Percentiles rank a stretch among this genome's conserved stretches.
These are phyloP conservation scores for Hypoxylon sp. DNA, from an alignment of 2,329 filamentous ascomycete genomes.

Conservation along the genomic window DNA sequence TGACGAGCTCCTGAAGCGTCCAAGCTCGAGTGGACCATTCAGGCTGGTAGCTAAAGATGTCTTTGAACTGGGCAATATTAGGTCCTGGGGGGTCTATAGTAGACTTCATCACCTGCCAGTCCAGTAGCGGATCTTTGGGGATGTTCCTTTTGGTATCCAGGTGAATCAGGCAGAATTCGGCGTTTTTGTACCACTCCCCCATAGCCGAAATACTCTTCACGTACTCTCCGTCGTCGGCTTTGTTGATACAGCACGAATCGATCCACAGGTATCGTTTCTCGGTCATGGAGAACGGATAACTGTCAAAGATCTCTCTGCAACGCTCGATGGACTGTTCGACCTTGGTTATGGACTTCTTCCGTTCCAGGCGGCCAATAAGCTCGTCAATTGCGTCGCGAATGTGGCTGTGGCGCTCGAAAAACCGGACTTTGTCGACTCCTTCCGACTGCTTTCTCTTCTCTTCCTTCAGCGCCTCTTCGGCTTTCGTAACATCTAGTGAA, in stretches of 20 bases:
- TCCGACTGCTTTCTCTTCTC: slow-evolving; percentile 12
- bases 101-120: slow-evolving; percentile 36
- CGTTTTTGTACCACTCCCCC: slow-evolving; percentile 43
- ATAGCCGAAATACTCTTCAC: slow-evolving; percentile 45
- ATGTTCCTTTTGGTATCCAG: slow-evolving; percentile 35
- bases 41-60: slow-evolving; percentile 30
- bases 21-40: slow-evolving; percentile 45
- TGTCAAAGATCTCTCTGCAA: slow-evolving; percentile 40
- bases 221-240: slow-evolving; percentile 42
- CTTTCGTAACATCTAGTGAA: slow-evolving; percentile 3
- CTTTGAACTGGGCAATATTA: slow-evolving; percentile 34
- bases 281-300: slow-evolving; percentile 37
- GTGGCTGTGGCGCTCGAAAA: slow-evolving; percentile 33
- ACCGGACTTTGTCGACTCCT: slow-evolving; percentile 27
- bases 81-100: background rate
- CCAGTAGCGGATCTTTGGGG: slow-evolving; percentile 33
- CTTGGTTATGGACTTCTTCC: slow-evolving; percentile 44
- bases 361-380: slow-evolving; percentile 35
- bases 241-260: slow-evolving; percentile 48
- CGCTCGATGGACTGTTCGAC: slow-evolving; percentile 38
- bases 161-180: slow-evolving; percentile 45
- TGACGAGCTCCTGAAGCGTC: slow-evolving; percentile 46
- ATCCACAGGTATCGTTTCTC: slow-evolving; percentile 45
- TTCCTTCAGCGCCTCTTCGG: slow-evolving; percentile 3
- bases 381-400: slow-evolving; percentile 42